Base-by-base conservation (phyloP, 2,329 filamentous ascomycete species). In the Rutstroemia sydowiana region DNA sequence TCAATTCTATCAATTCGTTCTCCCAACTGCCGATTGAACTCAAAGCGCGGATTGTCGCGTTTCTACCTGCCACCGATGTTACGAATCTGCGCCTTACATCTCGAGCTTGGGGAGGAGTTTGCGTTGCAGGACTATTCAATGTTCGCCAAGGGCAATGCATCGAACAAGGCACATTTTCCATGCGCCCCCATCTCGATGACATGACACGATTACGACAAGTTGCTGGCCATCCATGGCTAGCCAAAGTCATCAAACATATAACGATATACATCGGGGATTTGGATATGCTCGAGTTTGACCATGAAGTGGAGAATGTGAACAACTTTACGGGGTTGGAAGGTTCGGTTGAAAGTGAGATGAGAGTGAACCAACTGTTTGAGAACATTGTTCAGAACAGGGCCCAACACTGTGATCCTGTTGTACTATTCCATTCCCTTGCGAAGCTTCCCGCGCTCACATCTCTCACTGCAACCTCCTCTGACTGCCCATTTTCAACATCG, bases 241-340 rank as follows among this genome's bases (percentile, higher is more conserved):
- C 32, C 8, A 45, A 31, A 45, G 32, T 46, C 8, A 40, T 46
- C 23, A 51, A 40, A 28, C 48, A 51, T 13, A 20, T 51, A 1
- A 51, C 45, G 13, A 51, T 46, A 45, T 51, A 45, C 23, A 28
- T 51, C 21, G 41, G 48, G 26, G 48, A 51, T 45, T 13, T 51
- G 8, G 48, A 51, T 14, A 51, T 51, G 32, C 18, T 51, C 2
- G 48, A 51, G 31, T 51, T 51, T 10, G 41, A 51, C 10, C 48
- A 46, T 37, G 48, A 51, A 31, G 48, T 46, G n/a, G 41, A 46
- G 14, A 40, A n/a, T 3, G 42, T 51, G n/a, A 51, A 51, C 10
- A 46, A n/a, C 3, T 37, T 20, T 32, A 51, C 41, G 3, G 46
- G 46, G 5, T 37, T 45, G 1, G 48, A 51, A 18, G 46, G 41